phyloP scores from a whole-genome alignment of 164 flowering plant genomes.

The Liriodendron chinense region DNA sequence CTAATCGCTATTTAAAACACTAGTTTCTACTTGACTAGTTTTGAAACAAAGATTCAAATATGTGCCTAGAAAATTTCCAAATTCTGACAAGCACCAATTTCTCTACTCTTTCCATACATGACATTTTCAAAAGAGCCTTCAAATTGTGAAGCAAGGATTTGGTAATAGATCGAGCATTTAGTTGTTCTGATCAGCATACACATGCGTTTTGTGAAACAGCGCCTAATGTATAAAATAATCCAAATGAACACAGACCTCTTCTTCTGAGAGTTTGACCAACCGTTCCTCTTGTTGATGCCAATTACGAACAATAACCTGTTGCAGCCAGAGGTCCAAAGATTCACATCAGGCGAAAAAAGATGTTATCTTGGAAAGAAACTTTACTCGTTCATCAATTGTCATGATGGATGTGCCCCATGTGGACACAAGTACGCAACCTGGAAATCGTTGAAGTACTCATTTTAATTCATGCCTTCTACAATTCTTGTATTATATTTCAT shows the following conservation, averaged over 20 bases:
- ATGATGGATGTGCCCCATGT: neutral
- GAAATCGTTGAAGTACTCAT: too few species aligned
- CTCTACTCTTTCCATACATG: neutral
- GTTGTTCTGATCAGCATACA: neutral
- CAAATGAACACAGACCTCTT: constrained; percentile 55
- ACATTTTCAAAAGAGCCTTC: neutral
- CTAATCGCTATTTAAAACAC: too few species aligned
- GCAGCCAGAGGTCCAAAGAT: neutral
- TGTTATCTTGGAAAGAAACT: neutral
- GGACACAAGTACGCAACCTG: too few species aligned
- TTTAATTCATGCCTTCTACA: too few species aligned
- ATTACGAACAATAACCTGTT: constrained; percentile 78
- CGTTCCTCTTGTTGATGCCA: constrained; percentile 82
- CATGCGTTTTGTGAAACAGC: neutral
- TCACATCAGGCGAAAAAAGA: neutral
- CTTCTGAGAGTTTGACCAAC: constrained; percentile 60
- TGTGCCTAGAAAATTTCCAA: neutral
- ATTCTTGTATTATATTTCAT: too few species aligned
- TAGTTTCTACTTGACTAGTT: too few species aligned
- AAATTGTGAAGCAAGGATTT: neutral
- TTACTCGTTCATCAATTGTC: neutral
- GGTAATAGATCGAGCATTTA: too few species aligned
- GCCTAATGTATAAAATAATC: neutral
- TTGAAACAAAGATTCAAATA: neutral
- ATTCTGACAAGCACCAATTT: neutral